These are phyloP conservation scores for Ocimum tenuiflorum DNA, from an alignment of 257 asterid species.

Conservation along the genomic window DNA sequence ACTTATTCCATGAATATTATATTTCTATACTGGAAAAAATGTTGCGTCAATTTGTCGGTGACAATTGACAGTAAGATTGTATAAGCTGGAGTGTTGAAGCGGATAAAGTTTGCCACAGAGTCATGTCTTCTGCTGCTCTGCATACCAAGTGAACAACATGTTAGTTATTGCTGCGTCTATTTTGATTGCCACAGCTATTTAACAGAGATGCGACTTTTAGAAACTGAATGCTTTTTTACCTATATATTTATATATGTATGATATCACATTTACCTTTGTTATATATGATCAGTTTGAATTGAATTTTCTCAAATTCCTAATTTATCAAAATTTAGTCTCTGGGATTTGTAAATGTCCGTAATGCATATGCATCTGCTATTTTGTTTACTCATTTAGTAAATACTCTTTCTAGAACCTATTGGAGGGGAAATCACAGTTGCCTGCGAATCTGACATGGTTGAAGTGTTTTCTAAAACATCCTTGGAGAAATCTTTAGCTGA, in stretches of 20 bases:
- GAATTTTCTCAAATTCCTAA: neutral
- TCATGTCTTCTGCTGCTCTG: neutral
- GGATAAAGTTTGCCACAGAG: neutral
- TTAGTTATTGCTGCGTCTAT: neutral
- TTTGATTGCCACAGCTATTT: neutral
- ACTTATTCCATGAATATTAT: no score
- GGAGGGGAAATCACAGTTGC: constrained; percentile 91
- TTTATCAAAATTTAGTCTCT: constrained; percentile 11
- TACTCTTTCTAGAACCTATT: constrained; percentile 55
- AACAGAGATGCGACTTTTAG: neutral
- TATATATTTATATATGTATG: no score
- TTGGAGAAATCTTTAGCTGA: constrained; percentile 62
- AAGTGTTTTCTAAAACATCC: constrained; percentile 42
- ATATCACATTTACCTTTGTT: constrained; percentile 8
- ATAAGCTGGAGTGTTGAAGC: neutral
- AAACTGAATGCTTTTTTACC: neutral
- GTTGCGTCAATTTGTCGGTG: neutral
- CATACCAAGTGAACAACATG: neutral
- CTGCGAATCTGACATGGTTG: constrained; percentile 53
- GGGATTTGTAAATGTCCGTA: neutral
- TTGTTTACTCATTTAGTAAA: constrained; percentile 11
- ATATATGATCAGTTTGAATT: neutral
- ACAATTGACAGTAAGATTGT: neutral
- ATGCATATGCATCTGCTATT: neutral
- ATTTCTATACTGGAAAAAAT: no score